phyloP scores from a whole-genome alignment of 2,329 filamentous ascomycete species.

The Rugonectria rugulosa region DNA sequence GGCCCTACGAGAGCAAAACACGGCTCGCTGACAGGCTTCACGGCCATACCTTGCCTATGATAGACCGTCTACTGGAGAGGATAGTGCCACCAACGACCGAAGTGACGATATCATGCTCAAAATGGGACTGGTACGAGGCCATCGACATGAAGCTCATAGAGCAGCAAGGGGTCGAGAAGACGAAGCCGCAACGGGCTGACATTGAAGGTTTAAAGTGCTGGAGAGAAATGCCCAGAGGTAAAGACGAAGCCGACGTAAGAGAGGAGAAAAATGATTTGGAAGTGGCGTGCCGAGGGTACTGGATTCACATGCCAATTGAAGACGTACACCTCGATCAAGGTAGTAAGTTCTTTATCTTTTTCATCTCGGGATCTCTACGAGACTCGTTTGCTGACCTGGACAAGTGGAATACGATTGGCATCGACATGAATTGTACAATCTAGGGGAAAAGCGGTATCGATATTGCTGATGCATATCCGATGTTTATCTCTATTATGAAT shows the following conservation, averaged over 20 bases:
- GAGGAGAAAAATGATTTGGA: not conserved
- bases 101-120: conserved; percentile 24
- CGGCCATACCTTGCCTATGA: conserved; percentile 14
- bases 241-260: not conserved
- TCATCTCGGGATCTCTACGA: not conserved
- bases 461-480: conserved; percentile 3
- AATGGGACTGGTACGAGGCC: conserved; percentile 28
- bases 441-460: conserved; percentile 19
- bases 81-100: conserved; percentile 22
- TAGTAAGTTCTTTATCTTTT: not conserved
- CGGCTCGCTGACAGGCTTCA: conserved; percentile 18
- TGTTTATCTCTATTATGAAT: not conserved
- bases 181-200: conserved; percentile 21
- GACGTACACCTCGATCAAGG: conserved; percentile 19
- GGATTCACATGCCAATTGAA: conserved; percentile 26
- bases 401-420: conserved; percentile 18
- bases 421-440: conserved; percentile 17
- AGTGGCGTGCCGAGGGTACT: conserved; percentile 18
- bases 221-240: conserved; percentile 17
- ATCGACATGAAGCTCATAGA: conserved; percentile 24
- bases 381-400: not conserved
- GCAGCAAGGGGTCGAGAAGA: conserved; percentile 20
- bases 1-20: conserved; percentile 22
- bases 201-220: conserved; percentile 28
- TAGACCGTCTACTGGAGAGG: conserved; percentile 23